Conservation (phyloP, 1,284 basidiomycete species). For the Austropuccinia psidii region DNA sequence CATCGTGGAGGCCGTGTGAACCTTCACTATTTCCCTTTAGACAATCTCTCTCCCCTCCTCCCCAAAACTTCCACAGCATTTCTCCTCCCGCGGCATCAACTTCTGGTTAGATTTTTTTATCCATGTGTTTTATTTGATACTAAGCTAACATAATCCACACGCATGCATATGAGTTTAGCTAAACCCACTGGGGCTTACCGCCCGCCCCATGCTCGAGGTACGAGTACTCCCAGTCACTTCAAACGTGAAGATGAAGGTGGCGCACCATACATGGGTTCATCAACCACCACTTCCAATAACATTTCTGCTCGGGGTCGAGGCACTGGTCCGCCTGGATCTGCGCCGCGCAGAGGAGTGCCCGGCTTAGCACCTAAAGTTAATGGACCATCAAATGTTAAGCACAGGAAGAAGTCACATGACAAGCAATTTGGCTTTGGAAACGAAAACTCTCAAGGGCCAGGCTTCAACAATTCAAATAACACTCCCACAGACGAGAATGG, state of each 20-base stretch:
- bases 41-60: slow-evolving; percentile 17
- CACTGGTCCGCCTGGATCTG: slow-evolving; percentile 22
- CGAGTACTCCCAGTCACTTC: slow-evolving; percentile 72
- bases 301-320: slow-evolving; percentile 15
- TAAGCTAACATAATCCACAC: slow-evolving; percentile 42
- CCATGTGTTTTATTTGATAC: not conserved
- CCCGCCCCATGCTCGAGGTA: slow-evolving; percentile 82
- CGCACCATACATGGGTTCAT: slow-evolving; percentile 43
- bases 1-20: slow-evolving; percentile 22
- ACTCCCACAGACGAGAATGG: not conserved
- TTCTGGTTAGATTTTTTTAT: not conserved
- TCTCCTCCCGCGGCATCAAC: not conserved
- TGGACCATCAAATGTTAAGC: not conserved
- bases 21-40: slow-evolving; percentile 15
- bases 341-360: slow-evolving; percentile 38
- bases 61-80: not conserved
- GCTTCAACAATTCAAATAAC: not conserved
- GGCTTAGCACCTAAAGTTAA: slow-evolving; percentile 19
- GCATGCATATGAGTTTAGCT: slow-evolving; percentile 52
- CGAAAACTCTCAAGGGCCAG: not conserved
- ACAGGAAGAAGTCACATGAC: not conserved
- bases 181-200: slow-evolving; percentile 75
- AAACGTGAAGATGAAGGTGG: slow-evolving; percentile 79
- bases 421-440: not conserved
- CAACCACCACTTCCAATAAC: slow-evolving; percentile 10